These are phyloP conservation scores for Saccharomycopsis sp. DNA, from an alignment of 805 yeast species.

Conservation along the genomic window DNA sequence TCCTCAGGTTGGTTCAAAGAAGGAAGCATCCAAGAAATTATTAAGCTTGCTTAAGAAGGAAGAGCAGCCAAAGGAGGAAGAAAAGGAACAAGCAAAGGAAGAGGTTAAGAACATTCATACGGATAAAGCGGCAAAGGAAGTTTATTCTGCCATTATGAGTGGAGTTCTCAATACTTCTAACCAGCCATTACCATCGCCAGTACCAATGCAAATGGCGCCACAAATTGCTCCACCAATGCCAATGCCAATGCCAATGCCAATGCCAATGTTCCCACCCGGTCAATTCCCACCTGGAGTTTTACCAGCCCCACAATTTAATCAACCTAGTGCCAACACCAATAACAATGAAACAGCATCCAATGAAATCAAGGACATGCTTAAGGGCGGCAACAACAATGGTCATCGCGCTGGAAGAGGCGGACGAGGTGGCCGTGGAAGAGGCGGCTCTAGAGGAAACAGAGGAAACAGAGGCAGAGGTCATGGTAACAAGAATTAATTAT, in stretches of 20 bases:
- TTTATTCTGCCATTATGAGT: constrained; percentile 19
- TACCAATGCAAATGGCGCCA: constrained; percentile 20
- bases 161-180: constrained; percentile 15
- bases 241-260: constrained; percentile 23
- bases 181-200: constrained; percentile 17
- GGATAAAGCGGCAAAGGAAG: constrained; percentile 20
- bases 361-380: neutral
- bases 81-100: constrained; percentile 26
- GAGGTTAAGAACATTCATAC: constrained; percentile 23
- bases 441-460: constrained; percentile 20
- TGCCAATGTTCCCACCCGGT: constrained; percentile 20
- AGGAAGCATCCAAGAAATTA: constrained; percentile 1
- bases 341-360: neutral
- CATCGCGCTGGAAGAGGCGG: constrained; percentile 23
- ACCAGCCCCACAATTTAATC: constrained; percentile 13
- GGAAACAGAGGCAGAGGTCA: constrained; percentile 24
- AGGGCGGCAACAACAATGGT: constrained; percentile 10
- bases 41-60: constrained; percentile 11
- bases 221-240: constrained; percentile 18
- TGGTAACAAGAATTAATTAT: constrained; percentile 17
- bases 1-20: neutral
- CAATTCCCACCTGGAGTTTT: constrained; percentile 19
- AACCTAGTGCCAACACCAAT: no score
- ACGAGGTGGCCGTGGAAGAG: constrained; percentile 12
- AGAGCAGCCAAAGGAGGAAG: constrained; percentile 23